Evolutionary conservation across 176 grass and related monocot species (phyloP).

Genomic region (barley (Hordeum vulgare)): DNA sequence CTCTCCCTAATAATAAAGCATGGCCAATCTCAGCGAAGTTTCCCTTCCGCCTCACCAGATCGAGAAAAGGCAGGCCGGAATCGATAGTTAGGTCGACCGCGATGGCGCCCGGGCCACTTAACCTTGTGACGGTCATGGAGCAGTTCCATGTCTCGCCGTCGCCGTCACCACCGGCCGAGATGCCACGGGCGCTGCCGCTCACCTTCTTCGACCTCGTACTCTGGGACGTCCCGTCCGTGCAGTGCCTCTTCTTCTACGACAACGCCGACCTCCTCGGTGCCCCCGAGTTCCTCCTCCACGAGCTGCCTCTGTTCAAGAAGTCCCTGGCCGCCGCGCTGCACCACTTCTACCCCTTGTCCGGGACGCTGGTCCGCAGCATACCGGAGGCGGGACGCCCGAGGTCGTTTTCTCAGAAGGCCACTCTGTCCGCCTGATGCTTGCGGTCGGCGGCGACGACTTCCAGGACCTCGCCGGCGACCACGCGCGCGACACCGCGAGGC

Average conservation of each 20-base stretch:
- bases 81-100: too few relatives aligned
- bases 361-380: slow-evolving; percentile 19
- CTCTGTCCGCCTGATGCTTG: slow-evolving; percentile 17
- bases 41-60: too few relatives aligned
- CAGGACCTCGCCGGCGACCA: slow-evolving; percentile 38
- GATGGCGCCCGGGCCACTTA: too few relatives aligned
- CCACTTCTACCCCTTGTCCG: slow-evolving; percentile 60
- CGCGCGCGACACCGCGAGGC: slow-evolving; percentile 18
- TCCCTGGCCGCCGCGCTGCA: slow-evolving; percentile 52
- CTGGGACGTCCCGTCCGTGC: slow-evolving; percentile 69
- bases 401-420: slow-evolving; percentile 22
- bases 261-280: slow-evolving; percentile 9
- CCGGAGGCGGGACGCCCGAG: neutral
- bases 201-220: slow-evolving; percentile 77
- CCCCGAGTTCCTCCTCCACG: slow-evolving; percentile 27
- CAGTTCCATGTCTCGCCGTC: slow-evolving; percentile 13
- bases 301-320: slow-evolving; percentile 33
- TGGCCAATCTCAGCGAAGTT: too few relatives aligned
- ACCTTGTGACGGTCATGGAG: slow-evolving; percentile 13
- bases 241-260: slow-evolving; percentile 72
- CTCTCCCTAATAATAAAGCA: too few relatives aligned
- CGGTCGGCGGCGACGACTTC: slow-evolving; percentile 45
- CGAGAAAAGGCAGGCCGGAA: too few relatives aligned
- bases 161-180: slow-evolving; percentile 15
- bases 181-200: slow-evolving; percentile 41